These are phyloP conservation scores for Stagonosporopsis rhizophila DNA, from an alignment of 2,329 filamentous ascomycete genomes.

Conservation along the genomic window DNA sequence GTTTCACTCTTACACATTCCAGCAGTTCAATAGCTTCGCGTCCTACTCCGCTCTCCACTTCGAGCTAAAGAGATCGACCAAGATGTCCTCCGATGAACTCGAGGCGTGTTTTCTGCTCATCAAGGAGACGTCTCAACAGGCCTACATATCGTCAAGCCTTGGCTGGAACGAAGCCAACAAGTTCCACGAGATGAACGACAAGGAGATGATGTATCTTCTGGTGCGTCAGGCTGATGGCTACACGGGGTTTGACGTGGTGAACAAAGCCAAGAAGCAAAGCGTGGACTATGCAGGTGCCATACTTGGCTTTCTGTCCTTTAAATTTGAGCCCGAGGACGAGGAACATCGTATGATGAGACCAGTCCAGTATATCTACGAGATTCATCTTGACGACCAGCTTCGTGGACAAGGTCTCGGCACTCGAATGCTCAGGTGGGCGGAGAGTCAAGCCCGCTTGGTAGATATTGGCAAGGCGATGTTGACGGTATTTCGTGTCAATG, in stretches of 20 bases:
- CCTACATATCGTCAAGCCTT: conserved; percentile 67
- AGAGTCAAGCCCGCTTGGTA: conserved; percentile 61
- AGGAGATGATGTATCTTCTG: conserved; percentile 72
- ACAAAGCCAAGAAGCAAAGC: not conserved
- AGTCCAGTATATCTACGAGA: conserved; percentile 80
- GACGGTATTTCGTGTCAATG: conserved; percentile 72
- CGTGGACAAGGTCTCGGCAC: conserved; percentile 69
- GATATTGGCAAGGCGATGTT: conserved; percentile 73
- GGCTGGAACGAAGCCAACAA: conserved; percentile 72
- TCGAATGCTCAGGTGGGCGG: conserved; percentile 65
- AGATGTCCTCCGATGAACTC: conserved; percentile 50
- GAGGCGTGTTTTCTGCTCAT: conserved; percentile 64
- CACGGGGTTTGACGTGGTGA: not conserved
- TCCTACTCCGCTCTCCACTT: conserved; percentile 16
- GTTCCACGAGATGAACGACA: conserved; percentile 70
- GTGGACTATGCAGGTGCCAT: conserved; percentile 13
- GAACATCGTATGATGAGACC: conserved; percentile 49
- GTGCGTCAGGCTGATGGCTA: conserved; percentile 34
- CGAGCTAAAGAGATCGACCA: conserved; percentile 33
- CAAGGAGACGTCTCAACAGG: conserved; percentile 66
- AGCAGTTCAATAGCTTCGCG: not conserved
- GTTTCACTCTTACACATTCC: conserved; percentile 4
- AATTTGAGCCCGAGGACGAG: conserved; percentile 68
- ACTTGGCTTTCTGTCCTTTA: conserved; percentile 57
- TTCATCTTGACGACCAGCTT: conserved; percentile 68